Evolutionary conservation across 2,329 filamentous ascomycete genomes (phyloP), one percentile per base, ranked within the genome.

Genomic region (Penicillium decumbens): DNA sequence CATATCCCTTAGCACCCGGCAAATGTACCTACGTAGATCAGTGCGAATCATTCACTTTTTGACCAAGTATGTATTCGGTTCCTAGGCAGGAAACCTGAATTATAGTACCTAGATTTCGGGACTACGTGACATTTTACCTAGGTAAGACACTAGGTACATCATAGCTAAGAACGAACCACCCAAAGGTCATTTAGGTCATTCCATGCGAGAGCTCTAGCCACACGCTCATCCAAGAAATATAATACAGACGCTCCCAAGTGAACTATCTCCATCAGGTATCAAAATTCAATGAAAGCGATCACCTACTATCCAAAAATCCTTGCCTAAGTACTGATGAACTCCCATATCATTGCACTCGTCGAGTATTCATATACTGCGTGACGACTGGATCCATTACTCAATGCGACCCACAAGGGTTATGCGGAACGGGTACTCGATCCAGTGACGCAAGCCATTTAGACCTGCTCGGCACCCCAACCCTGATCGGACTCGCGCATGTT

Each of bases 401-500:
- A 20, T 20, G 33, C 33, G 32, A 37, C 18, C 33, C 33, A 20
- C 33, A 37, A 10, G 15, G 33, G 32, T 20, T 15, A 35, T 35
- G 6, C n/a, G 10, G 15, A 35, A 35, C 28, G 41, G 29, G 10
- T 45, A 47, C 35, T 38, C 38, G 20, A 12, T 25, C 37, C 27
- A 15, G 23, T 30, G 39, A 30, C 9, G 15, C n/a, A 40, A n/a
- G 41, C 2, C 25, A 23, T 29, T 71, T 83, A 88, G 60, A 89
- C 84, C 75, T 88, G 83, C 76, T 89, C 86, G 54, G 85, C 84
- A 49, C 85, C 86, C 85, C 86, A 89, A 63, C 84, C 83, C 58
- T 80, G 79, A 64, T 89, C 85, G 56, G 82, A 82, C 69, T 89
- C 86, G 68, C 87, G 83, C 87, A 90, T 90, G 76, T 88, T 90